Conservation (phyloP, 331 rosid genomes). For the Spiraea crenata region DNA sequence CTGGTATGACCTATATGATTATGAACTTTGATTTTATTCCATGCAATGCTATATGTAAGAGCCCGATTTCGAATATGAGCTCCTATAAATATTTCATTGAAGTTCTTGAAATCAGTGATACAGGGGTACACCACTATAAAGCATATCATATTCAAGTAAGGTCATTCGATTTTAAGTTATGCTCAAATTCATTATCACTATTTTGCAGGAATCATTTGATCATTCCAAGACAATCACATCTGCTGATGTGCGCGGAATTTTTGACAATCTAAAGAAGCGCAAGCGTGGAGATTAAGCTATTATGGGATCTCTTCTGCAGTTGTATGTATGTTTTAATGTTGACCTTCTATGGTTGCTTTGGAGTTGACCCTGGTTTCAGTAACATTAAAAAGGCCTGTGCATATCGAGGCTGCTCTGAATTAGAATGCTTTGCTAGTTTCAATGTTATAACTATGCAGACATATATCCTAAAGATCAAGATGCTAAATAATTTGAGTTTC, state of each 20-base stretch:
- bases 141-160: too few species aligned
- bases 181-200: conserved; percentile 14
- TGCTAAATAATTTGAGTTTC: neutral
- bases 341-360: conserved; percentile 5
- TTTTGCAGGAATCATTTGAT: conserved; percentile 76
- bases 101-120: neutral
- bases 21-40: conserved; percentile 4
- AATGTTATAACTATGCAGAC: neutral
- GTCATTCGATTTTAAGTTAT: neutral
- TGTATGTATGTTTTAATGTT: conserved; percentile 9
- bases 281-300: conserved; percentile 65
- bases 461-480: neutral
- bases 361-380: conserved; percentile 17
- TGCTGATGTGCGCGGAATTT: conserved; percentile 81
- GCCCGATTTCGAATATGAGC: neutral
- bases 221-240: conserved; percentile 82
- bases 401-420: conserved; percentile 28
- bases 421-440: conserved; percentile 17
- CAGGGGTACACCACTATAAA: too few species aligned
- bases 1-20: conserved; percentile 47
- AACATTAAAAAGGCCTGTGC: conserved; percentile 19
- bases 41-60: neutral
- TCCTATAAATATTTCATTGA: conserved; percentile 12
- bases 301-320: conserved; percentile 19
- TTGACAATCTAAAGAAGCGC: conserved; percentile 90